A percentile compares a stretch with the other conserved stretches of the same genome.
Conservation (phyloP, 345 rosid species). For the Brassica incana region DNA sequence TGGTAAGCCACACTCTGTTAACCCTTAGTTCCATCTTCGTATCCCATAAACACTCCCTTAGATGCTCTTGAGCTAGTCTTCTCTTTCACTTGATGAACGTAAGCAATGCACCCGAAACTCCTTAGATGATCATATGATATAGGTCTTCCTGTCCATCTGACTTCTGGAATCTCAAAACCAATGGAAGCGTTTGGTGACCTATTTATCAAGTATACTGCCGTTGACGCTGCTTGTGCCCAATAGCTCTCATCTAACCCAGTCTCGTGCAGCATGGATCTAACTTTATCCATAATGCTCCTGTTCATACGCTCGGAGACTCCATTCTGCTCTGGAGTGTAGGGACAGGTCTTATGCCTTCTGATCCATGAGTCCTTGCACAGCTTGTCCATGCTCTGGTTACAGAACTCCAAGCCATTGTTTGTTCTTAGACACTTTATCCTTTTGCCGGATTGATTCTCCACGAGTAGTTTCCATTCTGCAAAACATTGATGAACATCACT, state of each 20-base stretch:
- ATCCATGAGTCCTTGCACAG: neutral
- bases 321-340: neutral
- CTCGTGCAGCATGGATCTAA: neutral
- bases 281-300: neutral
- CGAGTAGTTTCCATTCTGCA: neutral
- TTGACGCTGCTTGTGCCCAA: neutral
- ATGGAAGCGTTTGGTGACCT: neutral
- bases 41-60: neutral
- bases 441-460: neutral
- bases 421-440: neutral
- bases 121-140: neutral
- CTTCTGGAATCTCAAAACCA: neutral
- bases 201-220: neutral
- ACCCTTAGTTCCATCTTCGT: neutral
- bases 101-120: neutral
- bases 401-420: neutral
- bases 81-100: neutral
- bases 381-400: neutral
- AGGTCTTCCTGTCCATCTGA: neutral
- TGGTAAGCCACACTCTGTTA: neutral
- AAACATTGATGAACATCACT: neutral
- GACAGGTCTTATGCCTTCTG: neutral
- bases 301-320: neutral
- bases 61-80: neutral
- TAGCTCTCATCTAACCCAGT: neutral